A percentile compares a stretch with the other conserved stretches of the same genome.
phyloP scores from a whole-genome alignment of 148 eudicot species.

The Hydrangea macrophylla region DNA sequence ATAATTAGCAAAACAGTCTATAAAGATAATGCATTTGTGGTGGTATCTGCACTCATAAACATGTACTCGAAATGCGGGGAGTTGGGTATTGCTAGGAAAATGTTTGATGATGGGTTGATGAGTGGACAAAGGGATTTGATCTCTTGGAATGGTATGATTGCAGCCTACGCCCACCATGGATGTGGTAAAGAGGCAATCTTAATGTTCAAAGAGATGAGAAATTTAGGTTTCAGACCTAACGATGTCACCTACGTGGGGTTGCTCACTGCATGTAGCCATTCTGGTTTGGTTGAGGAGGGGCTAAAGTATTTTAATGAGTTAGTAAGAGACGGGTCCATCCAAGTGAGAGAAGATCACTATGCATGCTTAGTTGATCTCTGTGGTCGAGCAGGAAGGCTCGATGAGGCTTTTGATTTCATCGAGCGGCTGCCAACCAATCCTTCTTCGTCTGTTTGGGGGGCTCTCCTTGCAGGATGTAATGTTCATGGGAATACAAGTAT shows the following conservation, averaged over 20 bases:
- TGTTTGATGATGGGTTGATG: conserved; percentile 24
- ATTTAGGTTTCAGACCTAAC: conserved; percentile 23
- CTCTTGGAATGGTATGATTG: conserved; percentile 34
- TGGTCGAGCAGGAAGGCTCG: conserved; percentile 35
- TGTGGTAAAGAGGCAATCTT: conserved; percentile 27
- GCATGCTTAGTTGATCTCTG: conserved; percentile 37
- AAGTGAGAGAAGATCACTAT: conserved; percentile 30
- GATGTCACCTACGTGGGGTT: conserved; percentile 37
- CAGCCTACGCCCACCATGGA: conserved; percentile 41
- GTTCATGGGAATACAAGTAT: conserved; percentile 13
- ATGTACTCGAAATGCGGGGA: conserved; percentile 42
- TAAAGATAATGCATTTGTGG: conserved; percentile 22
- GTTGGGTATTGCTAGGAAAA: conserved; percentile 20
- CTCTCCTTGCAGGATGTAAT: conserved; percentile 23
- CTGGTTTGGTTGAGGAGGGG: conserved; percentile 35
- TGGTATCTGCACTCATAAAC: conserved; percentile 32
- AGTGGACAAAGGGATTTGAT: conserved; percentile 28
- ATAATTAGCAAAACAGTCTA: conserved; percentile 30
- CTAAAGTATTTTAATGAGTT: conserved; percentile 28
- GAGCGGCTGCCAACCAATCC: conserved; percentile 15
- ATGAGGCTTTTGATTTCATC: conserved; percentile 34
- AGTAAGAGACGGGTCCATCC: conserved; percentile 18
- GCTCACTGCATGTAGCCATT: conserved; percentile 41
- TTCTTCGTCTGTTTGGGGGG: conserved; percentile 14
- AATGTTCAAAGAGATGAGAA: conserved; percentile 31